Evolutionary conservation across 257 asterid species (phyloP), one percentile per base, ranked within the genome.

Genomic region (Lithospermum erythrorhizon): DNA sequence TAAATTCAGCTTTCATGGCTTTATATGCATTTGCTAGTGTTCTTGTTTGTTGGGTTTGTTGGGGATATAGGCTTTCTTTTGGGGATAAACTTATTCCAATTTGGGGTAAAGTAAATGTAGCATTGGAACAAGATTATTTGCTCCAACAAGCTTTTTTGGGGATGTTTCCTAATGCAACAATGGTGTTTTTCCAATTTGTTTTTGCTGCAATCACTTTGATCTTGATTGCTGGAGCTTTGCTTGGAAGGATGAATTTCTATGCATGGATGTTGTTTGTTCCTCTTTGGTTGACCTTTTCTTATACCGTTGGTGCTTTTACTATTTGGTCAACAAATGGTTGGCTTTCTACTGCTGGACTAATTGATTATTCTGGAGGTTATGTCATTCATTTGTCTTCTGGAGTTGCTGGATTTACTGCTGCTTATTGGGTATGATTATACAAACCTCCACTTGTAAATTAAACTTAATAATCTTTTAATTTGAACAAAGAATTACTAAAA

Each of bases 181-280:
- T 85, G 94, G 83, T 82, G 21, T 82, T 72, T 63, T 84, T 85
- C 69, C 89, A 85, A 74, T 85, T 80, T 24, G 89, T 80, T 53
- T 85, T 85, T 19, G 94, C 94, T 0, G 94, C 89, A 0, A 82
- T 85, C 21, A 85, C 89, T 11, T 52, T 85, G 79, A 76, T 85
- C 20, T 65, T 85, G 37, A 78, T 85, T 5, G 89, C 89, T 2
- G 94, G 94, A 1, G 89, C 94, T 0, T 30, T 85, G 21, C 59
- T 85, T 68, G 89, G 85, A 13, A 70, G 89, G 9, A 85, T 85
- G 94, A 85, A 80, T 55, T 82, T 85, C 54, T 72, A 76, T 45
- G 94, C 94, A 3, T 82, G 89, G 94, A 82, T 85, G 94, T 2
- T 82, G 68, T 85, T 85, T 59, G 94, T 82, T 21, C 89, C 89